phyloP scores from a whole-genome alignment of 208 protist genomes.

The Phytomonas sp. region DNA sequence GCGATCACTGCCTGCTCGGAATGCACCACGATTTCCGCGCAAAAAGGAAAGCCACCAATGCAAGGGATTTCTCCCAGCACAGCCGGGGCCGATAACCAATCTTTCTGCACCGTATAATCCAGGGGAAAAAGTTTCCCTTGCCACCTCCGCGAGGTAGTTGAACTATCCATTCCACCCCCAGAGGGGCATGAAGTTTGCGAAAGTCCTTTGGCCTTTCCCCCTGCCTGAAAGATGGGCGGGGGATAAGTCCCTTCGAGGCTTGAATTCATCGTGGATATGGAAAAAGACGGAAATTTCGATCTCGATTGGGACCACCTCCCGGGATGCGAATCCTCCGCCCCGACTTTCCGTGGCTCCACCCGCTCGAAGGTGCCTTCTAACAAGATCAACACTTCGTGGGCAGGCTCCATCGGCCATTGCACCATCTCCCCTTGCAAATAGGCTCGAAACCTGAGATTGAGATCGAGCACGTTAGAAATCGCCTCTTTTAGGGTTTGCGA shows the following conservation, averaged over 20 bases:
- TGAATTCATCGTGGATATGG: not conserved
- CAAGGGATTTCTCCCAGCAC: constrained; percentile 56
- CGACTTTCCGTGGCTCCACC: not conserved
- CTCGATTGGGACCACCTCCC: not conserved
- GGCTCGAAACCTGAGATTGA: not conserved
- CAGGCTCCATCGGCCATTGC: constrained; percentile 57
- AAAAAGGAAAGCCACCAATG: constrained; percentile 51
- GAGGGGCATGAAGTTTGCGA: not conserved
- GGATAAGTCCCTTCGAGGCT: not conserved
- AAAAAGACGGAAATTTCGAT: not conserved
- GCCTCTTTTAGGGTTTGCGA: not conserved
- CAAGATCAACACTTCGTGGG: constrained; percentile 53
- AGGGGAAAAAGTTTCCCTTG: not conserved
- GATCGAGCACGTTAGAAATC: not conserved
- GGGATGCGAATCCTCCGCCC: not conserved
- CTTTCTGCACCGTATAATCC: constrained; percentile 9
- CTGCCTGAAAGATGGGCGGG: not conserved
- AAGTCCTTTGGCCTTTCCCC: not conserved
- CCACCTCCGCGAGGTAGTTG: constrained; percentile 2
- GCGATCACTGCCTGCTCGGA: constrained; percentile 32
- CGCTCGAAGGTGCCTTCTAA: constrained; percentile 33
- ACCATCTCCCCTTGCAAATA: constrained; percentile 47
- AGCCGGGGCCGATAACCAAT: constrained; percentile 29
- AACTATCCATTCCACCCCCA: not conserved
- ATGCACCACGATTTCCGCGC: constrained; percentile 34